These are phyloP conservation scores for Prunus davidiana DNA, from an alignment of 306 rosid species.

Conservation along the genomic window DNA sequence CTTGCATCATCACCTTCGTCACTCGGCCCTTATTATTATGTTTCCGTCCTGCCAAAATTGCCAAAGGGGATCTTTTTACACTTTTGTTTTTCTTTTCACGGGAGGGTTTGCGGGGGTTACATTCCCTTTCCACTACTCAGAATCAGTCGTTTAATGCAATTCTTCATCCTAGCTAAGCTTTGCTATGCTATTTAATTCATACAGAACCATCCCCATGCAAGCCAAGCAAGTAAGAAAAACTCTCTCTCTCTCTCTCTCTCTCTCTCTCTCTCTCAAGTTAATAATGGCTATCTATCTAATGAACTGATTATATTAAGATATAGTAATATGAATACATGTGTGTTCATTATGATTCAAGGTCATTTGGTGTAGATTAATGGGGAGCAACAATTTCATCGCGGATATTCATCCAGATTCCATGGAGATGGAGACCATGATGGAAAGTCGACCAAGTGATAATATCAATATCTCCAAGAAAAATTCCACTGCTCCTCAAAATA, in stretches of 20 bases:
- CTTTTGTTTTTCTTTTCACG: background rate
- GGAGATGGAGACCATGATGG: background rate
- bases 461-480: background rate
- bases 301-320: background rate
- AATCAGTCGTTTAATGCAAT: background rate
- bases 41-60: background rate
- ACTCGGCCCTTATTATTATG: background rate
- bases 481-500: constrained; percentile 2
- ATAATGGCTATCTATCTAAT: background rate
- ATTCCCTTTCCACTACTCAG: background rate
- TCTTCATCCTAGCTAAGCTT: background rate
- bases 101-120: background rate
- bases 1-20: background rate
- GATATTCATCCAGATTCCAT: background rate
- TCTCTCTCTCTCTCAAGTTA: background rate
- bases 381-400: background rate
- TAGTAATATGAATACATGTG: background rate
- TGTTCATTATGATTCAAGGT: background rate
- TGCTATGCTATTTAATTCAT: background rate
- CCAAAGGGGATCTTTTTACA: background rate
- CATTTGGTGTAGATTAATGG: background rate
- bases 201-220: background rate
- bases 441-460: background rate
- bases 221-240: background rate
- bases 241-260: background rate